Conservation (phyloP, 495 filamentous ascomycete species). For the Podospora sp. region DNA sequence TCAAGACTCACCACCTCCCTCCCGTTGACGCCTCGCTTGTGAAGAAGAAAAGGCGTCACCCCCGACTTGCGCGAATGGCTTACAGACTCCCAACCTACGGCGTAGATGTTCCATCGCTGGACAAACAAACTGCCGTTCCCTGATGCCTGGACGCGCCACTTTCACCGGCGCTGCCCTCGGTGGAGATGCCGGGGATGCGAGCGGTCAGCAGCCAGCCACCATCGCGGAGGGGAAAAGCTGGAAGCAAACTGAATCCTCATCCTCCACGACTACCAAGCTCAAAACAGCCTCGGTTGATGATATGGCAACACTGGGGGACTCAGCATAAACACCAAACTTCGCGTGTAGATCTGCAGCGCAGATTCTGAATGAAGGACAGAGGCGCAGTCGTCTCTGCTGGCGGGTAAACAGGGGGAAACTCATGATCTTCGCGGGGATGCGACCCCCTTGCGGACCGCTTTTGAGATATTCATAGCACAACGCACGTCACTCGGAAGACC, state of each 20-base stretch:
- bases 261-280: neutral
- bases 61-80: neutral
- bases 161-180: slow-evolving; percentile 3
- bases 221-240: neutral
- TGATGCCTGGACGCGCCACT: neutral
- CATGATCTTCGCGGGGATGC: slow-evolving; percentile 18
- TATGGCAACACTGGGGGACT: neutral
- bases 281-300: neutral
- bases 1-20: slow-evolving; percentile 3
- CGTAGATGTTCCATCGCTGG: slow-evolving; percentile 17
- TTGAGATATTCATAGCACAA: slow-evolving; percentile 13
- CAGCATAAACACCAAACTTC: slow-evolving; percentile 7
- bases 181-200: neutral
- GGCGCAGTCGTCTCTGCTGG: slow-evolving; percentile 12
- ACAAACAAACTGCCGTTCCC: slow-evolving; percentile 16
- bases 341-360: slow-evolving; percentile 6
- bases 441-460: neutral
- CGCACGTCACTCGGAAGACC: neutral
- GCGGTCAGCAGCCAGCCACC: slow-evolving; percentile 1
- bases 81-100: neutral
- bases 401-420: slow-evolving; percentile 19
- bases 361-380: slow-evolving; percentile 4
- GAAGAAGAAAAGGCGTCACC: slow-evolving; percentile 6
- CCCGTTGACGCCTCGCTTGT: neutral
- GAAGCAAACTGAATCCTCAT: neutral